A percentile compares a stretch with the other conserved stretches of the same genome.
Conservation (phyloP, 1,139 yeast genomes). For the Geotrichum australiense region DNA sequence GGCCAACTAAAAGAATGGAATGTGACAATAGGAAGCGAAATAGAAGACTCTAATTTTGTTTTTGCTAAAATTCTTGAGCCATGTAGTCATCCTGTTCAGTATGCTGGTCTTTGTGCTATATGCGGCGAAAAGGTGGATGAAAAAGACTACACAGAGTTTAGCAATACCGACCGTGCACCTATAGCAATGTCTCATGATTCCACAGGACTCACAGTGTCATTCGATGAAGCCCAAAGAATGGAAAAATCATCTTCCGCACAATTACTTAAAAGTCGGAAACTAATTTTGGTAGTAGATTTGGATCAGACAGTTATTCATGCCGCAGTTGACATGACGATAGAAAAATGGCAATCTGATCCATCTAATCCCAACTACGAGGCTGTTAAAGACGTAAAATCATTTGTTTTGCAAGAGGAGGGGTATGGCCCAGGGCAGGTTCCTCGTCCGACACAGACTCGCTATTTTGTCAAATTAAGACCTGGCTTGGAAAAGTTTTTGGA, state of each 20-base stretch:
- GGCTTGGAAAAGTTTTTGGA: conserved; percentile 70
- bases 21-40: conserved; percentile 53
- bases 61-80: conserved; percentile 60
- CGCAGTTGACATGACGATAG: conserved; percentile 95
- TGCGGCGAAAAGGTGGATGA: conserved; percentile 85
- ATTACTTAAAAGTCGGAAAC: conserved; percentile 54
- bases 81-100: conserved; percentile 91
- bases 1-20: conserved; percentile 54
- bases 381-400: conserved; percentile 71
- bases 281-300: conserved; percentile 88
- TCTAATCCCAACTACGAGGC: conserved; percentile 77
- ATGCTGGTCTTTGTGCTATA: conserved; percentile 89
- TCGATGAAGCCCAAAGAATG: conserved; percentile 78
- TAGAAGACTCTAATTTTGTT: conserved; percentile 29
- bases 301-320: conserved; percentile 98
- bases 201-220: conserved; percentile 74
- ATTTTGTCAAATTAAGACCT: conserved; percentile 88
- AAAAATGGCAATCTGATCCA: conserved; percentile 91
- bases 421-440: conserved; percentile 39
- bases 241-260: conserved; percentile 62
- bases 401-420: conserved; percentile 71
- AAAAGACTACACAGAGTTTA: conserved; percentile 67
- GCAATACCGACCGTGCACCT: conserved; percentile 70
- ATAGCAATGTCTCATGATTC: conserved; percentile 88
- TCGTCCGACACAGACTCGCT: conserved; percentile 28